Evolutionary conservation across 305 asterid species (phyloP), one percentile per base, ranked within the genome.

Genomic region (Solanum hybrid): DNA sequence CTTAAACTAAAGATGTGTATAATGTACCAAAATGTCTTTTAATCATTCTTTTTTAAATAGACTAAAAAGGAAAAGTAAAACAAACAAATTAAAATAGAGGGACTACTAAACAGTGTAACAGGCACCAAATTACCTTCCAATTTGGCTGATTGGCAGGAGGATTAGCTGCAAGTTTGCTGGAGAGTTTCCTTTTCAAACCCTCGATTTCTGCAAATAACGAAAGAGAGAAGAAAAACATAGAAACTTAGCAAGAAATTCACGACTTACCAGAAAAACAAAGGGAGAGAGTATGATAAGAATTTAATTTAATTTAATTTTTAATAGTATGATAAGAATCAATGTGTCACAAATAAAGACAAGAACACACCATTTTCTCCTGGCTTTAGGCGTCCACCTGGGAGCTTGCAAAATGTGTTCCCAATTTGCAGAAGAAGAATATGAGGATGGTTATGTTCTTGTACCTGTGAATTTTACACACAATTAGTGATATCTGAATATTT

Each of bases 331-430:
- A 46, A 29, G 40, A 83, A 46, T 2, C 36, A 46, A 5, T 4
- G 11, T 83, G 28, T 31, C 73, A 42, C 40, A 46, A 46, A 75
- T 71, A 11, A 83, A 79, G 90, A 86, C 13, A 87, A 82, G 71
- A 79, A 46, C 40, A 86, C 90, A 97, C 99, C 99, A 89, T 95
- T 97, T 93, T 97, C 99, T 92, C 99, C 99, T 13, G 98, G 99
- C 94, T 97, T 97, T 92, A 97, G 91, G 85, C 98, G 95, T 89
- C 99, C 98, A 34, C 99, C 99, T n/a, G 99, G 99, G 92, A 97
- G 98, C 91, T 97, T 97, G 94, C 98, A 96, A 92, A 97, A 96
- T 22, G 99, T 97, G 89, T 97, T 96, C 74, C 99, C 98, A 77
- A 97, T 97, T 96, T 97, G 99, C 95, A 97, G 92, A 87, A 97